Evolutionary conservation across 2,329 filamentous ascomycete genomes (phyloP), one percentile per base, ranked within the genome.

Genomic region (Pseudogymnoascus pannorum): DNA sequence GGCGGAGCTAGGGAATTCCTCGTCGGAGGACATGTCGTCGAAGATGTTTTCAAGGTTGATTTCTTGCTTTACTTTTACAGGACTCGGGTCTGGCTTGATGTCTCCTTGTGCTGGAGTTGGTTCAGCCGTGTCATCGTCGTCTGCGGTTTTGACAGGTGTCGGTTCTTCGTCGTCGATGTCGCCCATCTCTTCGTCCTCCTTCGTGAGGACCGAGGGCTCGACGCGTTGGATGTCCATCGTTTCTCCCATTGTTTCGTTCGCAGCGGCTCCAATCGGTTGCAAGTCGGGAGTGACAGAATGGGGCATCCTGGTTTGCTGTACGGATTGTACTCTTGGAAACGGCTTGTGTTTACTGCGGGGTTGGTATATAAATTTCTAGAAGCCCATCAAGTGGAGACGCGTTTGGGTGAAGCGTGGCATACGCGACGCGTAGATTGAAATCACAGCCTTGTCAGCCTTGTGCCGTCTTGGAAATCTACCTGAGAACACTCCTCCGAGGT

Each of bases 21-120:
- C 82, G 64, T 87, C 83, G 1, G 81, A 84, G 48, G 84, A 82
- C 16, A 77, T 76, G 65, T 84, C 82, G 33, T 75, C 78, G 61
- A 87, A 87, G 9, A 87, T 66, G 4, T 86, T 81, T 57, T 85
- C 83, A 5, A 87, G 72, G 60, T 82, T 84, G 48, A 79, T 73
- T 40, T 80, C 77, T 22, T 78, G 75, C 63, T 79, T 78, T 5
- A 33, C 35, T 59, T 72, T 69, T 12, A 12, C 5, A 24, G 42
- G 48, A 6, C 33, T 59, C 16, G 57, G 57, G 29, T 59, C 48
- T 18, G 24, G 48, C 26, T 54, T 54, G 16, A 54, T 31, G 16
- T 24, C 16, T 6, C 6, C 26, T 48, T 24, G 59, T 11, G 20
- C 48, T 18, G 22, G 16, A 54, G 48, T 54, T 14, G 48, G 16